Percentiles rank a stretch among this genome's conserved stretches.
phyloP scores from a whole-genome alignment of 2,329 filamentous ascomycete species.

The Aspergillus hiratsukae region DNA sequence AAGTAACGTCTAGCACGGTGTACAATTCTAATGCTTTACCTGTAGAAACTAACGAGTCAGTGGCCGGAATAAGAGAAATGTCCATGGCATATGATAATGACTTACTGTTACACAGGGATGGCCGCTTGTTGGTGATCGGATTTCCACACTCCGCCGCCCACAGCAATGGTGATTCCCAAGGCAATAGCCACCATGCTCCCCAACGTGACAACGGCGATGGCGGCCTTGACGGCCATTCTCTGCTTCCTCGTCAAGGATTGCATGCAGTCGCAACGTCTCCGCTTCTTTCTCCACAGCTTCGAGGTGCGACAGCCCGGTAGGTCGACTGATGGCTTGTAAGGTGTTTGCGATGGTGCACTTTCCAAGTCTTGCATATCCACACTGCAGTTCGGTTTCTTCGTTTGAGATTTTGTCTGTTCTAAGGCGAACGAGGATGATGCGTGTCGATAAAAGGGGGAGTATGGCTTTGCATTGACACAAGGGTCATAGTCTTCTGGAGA shows the following conservation, averaged over 20 bases:
- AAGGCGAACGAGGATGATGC: constrained; percentile 26
- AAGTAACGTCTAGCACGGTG: background rate
- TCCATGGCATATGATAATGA: background rate
- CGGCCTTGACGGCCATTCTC: constrained; percentile 35
- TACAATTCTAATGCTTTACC: no score
- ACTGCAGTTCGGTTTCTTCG: constrained; percentile 18
- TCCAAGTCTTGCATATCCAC: constrained; percentile 30
- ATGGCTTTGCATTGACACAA: constrained; percentile 36
- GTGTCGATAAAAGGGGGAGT: constrained; percentile 43
- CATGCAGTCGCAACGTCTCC: constrained; percentile 32
- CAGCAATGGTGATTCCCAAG: constrained; percentile 41
- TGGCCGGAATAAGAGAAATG: background rate
- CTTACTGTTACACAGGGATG: constrained; percentile 13
- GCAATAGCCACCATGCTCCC: constrained; percentile 44
- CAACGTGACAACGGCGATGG: constrained; percentile 39
- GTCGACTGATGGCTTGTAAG: constrained; percentile 8
- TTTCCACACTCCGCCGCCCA: constrained; percentile 43
- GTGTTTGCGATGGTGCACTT: constrained; percentile 10
- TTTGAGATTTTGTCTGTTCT: constrained; percentile 19
- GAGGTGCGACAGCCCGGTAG: constrained; percentile 20
- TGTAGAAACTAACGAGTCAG: background rate
- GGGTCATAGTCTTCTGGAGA: constrained; percentile 34
- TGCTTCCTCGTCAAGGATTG: constrained; percentile 31
- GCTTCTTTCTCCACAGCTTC: constrained; percentile 33
- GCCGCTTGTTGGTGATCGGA: constrained; percentile 26